Evolutionary conservation across 2,329 filamentous ascomycete species (phyloP).

Genomic region (Aspergillus sp.): DNA sequence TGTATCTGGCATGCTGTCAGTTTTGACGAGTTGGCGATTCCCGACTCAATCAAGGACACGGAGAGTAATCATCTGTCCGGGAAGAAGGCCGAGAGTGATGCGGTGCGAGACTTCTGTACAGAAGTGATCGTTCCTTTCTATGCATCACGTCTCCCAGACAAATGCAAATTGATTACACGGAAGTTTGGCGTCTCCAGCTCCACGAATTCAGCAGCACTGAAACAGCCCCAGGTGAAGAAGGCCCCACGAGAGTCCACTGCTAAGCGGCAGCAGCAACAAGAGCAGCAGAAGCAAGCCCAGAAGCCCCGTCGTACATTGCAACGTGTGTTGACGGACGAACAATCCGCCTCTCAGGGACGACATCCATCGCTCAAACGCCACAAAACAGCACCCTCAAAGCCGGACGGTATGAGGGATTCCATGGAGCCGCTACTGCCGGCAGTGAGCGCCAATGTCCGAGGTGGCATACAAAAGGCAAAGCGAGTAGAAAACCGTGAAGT

Average conservation of each 20-base stretch:
- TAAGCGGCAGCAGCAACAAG: conserved; percentile 11
- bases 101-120: conserved; percentile 43
- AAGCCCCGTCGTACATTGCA: conserved; percentile 35
- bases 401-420: conserved; percentile 33
- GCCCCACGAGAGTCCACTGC: conserved; percentile 20
- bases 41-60: conserved; percentile 21
- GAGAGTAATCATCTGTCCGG: conserved; percentile 20
- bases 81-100: conserved; percentile 35
- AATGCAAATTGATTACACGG: conserved; percentile 39
- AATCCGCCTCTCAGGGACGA: conserved; percentile 22
- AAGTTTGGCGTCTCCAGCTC: conserved; percentile 40
- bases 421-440: conserved; percentile 34
- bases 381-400: conserved; percentile 34
- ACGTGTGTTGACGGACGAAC: conserved; percentile 40
- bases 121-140: conserved; percentile 46
- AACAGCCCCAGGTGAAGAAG: conserved; percentile 24
- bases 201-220: conserved; percentile 15
- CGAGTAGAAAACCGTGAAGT: conserved; percentile 42
- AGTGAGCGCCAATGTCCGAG: conserved; percentile 29
- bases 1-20: conserved; percentile 46
- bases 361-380: conserved; percentile 35
- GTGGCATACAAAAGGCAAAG: conserved; percentile 38
- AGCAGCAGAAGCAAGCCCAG: conserved; percentile 6
- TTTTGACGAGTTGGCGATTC: conserved; percentile 27
- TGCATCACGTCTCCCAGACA: conserved; percentile 39